Base-by-base conservation (phyloP, 2,329 filamentous ascomycete genomes). In the Cercospora sesami region DNA sequence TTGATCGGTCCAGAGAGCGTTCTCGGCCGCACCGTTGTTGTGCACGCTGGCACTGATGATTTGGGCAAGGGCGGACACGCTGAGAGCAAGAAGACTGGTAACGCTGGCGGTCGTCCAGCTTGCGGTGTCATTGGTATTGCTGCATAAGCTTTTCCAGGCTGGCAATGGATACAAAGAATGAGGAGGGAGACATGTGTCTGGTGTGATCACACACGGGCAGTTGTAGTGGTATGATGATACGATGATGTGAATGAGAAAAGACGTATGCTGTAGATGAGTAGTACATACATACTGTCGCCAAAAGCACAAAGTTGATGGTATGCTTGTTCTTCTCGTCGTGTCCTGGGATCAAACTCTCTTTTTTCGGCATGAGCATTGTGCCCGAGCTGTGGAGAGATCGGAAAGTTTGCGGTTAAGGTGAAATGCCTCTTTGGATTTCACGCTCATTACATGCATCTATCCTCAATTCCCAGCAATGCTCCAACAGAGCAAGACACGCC, bases 1-100 rank as follows among this genome's bases (percentile, higher is more conserved):
- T 86, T 99, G 82, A 97, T 99, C 79, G 95, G 95, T 74, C 91
- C 94, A 71, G 87, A 98, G 84, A 96, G 92, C 85, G 89, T 99
- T 77, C 90, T 99, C 77, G 95, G 95, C 83, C 94, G 95, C 80
- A 98, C 95, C 74, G 87, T 99, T 71, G 95, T 99, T 78, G 89
- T 96, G 78, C 95, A 99, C 86, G 90, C 86, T 76, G 95, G 95
- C 81, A 98, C 94, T 75, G 95, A 99, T 80, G 95, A 99, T 80
- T 92, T 99, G 73, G 95, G 95, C 83, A 92, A 91, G 87, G 93
- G 93, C 78, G 92, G 84, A 76, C 90, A 92, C 84, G 92, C 94
- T 84, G 93, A 98, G 86, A 97, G 93, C 78, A 93, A 96, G 86
- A 97, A 96, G 90, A 99, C 95, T 73, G 95, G 95, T 75, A 99